These are phyloP conservation scores for Angophora floribunda DNA, from an alignment of 345 rosid species.

Conservation along the genomic window DNA sequence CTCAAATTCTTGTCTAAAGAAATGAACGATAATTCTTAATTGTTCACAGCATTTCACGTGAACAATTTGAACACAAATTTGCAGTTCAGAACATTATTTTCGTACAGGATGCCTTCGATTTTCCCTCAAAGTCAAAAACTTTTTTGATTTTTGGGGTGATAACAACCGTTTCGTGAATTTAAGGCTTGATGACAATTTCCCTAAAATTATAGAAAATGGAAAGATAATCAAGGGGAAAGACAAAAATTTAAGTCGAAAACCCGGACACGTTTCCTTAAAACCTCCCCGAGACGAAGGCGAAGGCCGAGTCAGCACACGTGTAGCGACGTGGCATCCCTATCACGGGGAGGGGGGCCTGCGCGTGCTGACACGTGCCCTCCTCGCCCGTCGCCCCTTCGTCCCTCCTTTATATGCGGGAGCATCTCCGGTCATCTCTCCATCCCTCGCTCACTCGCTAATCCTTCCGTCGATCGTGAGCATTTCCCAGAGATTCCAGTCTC, in stretches of 20 bases:
- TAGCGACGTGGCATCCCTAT: neutral
- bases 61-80: neutral
- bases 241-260: neutral
- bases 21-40: neutral
- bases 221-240: neutral
- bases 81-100: neutral
- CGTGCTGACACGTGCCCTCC: neutral
- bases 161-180: neutral
- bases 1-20: too few species aligned
- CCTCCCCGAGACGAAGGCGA: neutral
- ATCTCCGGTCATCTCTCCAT: neutral
- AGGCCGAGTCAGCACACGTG: neutral
- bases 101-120: neutral
- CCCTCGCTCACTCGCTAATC: neutral
- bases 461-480: neutral
- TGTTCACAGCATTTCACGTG: neutral
- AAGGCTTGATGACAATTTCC: neutral
- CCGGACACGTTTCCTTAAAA: neutral
- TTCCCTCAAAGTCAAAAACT: neutral
- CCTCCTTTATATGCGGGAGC: neutral
- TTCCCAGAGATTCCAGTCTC: neutral
- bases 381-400: neutral
- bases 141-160: neutral
- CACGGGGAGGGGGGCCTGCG: neutral
- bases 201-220: neutral